These are phyloP conservation scores for Xylariomycetidae sp. DNA, from an alignment of 2,329 filamentous ascomycete species.

Conservation along the genomic window DNA sequence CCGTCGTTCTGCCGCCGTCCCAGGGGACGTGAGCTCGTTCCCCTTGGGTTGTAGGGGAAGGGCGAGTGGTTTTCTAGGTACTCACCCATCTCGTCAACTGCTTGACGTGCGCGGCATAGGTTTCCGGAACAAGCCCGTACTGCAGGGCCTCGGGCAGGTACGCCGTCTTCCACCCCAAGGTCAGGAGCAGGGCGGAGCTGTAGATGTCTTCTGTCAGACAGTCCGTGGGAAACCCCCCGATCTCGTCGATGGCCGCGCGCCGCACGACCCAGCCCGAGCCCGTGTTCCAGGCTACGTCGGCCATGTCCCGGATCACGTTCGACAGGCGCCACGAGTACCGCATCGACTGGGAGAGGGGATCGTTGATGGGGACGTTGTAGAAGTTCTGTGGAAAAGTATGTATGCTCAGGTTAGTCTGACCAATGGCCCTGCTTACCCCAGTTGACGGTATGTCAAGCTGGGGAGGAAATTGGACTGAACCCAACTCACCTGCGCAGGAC, in stretches of 20 bases:
- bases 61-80: no score
- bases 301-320: constrained; percentile 1
- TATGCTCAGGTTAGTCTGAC: no score
- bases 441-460: no score
- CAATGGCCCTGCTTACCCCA: no score
- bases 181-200: constrained; percentile 1
- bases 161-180: neutral
- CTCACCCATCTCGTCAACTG: neutral
- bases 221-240: neutral
- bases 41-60: no score
- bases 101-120: constrained; percentile 1
- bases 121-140: constrained; percentile 1
- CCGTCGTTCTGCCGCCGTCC: no score
- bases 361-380: neutral
- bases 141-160: constrained; percentile 2
- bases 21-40: no score
- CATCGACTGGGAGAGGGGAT: neutral
- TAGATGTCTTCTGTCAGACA: neutral
- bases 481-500: neutral
- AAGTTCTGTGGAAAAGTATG: no score
- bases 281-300: constrained; percentile 1
- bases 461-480: no score
- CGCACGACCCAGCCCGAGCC: neutral
- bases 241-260: neutral
- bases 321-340: neutral